Evolutionary conservation across 352 stramenopile genomes (phyloP).

Genomic region (Phytopythium aichiense): DNA sequence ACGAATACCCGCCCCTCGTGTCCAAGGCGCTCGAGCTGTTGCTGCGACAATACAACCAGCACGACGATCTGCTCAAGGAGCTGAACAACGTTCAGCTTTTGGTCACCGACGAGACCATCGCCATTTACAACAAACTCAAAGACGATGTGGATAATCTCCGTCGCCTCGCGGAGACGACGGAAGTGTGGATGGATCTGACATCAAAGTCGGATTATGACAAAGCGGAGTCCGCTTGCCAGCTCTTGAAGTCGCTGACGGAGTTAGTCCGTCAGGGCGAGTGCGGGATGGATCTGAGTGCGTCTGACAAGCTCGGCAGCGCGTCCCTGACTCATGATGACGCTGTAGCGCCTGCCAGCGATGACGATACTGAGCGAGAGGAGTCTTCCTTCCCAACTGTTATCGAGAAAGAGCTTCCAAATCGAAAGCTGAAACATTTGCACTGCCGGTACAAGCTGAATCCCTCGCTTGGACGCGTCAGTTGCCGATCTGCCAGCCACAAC

Average conservation of each 20-base stretch:
- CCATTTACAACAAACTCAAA: slow-evolving; percentile 62
- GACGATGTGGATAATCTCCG: slow-evolving; percentile 61
- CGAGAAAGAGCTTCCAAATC: slow-evolving; percentile 47
- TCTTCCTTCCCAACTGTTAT: slow-evolving; percentile 2
- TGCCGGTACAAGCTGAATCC: slow-evolving; percentile 30
- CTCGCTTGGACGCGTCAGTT: slow-evolving; percentile 42
- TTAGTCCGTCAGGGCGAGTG: slow-evolving; percentile 18
- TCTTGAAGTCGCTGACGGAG: slow-evolving; percentile 38
- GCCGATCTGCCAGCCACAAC: slow-evolving; percentile 41
- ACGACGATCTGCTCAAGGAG: slow-evolving; percentile 64
- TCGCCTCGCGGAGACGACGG: slow-evolving; percentile 61
- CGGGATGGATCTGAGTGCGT: background rate
- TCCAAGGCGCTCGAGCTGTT: slow-evolving; percentile 70
- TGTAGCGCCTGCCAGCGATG: background rate
- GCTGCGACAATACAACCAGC: slow-evolving; percentile 68
- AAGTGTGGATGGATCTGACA: slow-evolving; percentile 82
- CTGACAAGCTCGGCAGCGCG: background rate
- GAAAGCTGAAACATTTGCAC: slow-evolving; percentile 29
- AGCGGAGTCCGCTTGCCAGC: slow-evolving; percentile 34
- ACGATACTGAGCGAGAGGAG: background rate
- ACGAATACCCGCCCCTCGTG: slow-evolving; percentile 68
- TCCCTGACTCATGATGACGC: background rate
- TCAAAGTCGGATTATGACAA: slow-evolving; percentile 69
- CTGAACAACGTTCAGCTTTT: slow-evolving; percentile 60
- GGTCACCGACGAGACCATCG: slow-evolving; percentile 56